Evolutionary conservation across 1,139 yeast species (phyloP).

Genomic region (Yamadazyma diddensiae): DNA sequence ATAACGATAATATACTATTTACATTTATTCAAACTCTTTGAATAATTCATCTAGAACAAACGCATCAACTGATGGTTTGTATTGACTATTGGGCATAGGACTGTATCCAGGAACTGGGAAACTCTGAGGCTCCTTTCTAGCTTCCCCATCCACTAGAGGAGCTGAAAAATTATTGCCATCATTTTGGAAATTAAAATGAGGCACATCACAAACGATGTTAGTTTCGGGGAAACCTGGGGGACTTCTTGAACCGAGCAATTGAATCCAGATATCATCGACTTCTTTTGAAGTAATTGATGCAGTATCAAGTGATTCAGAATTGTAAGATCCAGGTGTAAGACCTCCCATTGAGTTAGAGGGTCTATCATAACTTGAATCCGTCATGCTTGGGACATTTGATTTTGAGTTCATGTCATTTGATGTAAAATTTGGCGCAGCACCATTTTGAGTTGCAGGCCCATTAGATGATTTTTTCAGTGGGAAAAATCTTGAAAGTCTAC

Average conservation of each 20-base stretch:
- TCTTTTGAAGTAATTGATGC: conserved; percentile 2
- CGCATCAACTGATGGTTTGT: conserved; percentile 4
- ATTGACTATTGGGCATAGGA: too few species aligned
- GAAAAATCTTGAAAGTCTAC: conserved; percentile 2
- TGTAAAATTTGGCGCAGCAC: not conserved
- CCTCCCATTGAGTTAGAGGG: not conserved
- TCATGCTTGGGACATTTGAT: too few species aligned
- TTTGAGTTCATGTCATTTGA: too few species aligned
- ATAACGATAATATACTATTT: not conserved
- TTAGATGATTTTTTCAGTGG: too few species aligned
- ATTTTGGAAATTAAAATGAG: conserved; percentile 4
- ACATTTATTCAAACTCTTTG: conserved; percentile 4
- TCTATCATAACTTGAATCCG: too few species aligned
- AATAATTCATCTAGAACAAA: conserved; percentile 7
- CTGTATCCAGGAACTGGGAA: too few species aligned
- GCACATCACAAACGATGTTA: conserved; percentile 2
- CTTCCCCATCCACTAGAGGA: too few species aligned
- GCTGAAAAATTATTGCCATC: too few species aligned
- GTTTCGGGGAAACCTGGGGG: not conserved
- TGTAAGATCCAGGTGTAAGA: conserved; percentile 1
- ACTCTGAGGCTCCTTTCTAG: too few species aligned
- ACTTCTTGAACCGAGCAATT: conserved; percentile 6
- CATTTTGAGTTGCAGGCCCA: too few species aligned
- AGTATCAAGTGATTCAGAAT: conserved; percentile 1
- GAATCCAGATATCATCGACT: conserved; percentile 10